A percentile compares a stretch with the other conserved stretches of the same genome.
Conservation (phyloP, 2,329 filamentous ascomycete genomes). For the Colletotrichum musae region DNA sequence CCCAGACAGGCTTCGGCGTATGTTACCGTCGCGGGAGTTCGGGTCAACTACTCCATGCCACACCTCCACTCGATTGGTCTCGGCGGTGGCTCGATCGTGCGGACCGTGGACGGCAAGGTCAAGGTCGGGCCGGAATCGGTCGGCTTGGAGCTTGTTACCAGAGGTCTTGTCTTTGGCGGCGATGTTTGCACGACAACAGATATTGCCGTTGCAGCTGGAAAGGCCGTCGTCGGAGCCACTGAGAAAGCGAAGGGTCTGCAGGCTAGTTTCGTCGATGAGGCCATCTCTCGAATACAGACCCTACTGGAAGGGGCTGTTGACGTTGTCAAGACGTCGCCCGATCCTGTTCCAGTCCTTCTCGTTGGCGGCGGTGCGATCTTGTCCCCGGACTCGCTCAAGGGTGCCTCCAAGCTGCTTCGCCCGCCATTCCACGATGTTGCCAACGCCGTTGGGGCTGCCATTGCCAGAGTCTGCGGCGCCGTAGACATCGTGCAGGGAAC, state of each 20-base stretch:
- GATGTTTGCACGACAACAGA: slow-evolving; percentile 64
- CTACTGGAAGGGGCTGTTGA: slow-evolving; percentile 46
- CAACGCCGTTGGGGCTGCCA: slow-evolving; percentile 76
- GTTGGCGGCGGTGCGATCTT: slow-evolving; percentile 76
- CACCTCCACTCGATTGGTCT: slow-evolving; percentile 39
- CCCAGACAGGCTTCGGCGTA: slow-evolving; percentile 75
- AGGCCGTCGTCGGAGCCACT: slow-evolving; percentile 61
- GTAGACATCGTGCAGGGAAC: slow-evolving; percentile 54
- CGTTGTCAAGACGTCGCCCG: slow-evolving; percentile 46
- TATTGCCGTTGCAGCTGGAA: slow-evolving; percentile 60
- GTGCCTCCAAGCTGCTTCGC: slow-evolving; percentile 70
- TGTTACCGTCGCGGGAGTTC: slow-evolving; percentile 73
- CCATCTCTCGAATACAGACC: slow-evolving; percentile 39
- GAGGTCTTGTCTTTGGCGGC: slow-evolving; percentile 64
- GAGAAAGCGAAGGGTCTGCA: slow-evolving; percentile 45
- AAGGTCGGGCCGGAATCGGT: slow-evolving; percentile 67
- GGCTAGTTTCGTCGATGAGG: slow-evolving; percentile 46
- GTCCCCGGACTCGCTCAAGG: slow-evolving; percentile 67
- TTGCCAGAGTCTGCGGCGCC: slow-evolving; percentile 70
- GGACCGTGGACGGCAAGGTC: slow-evolving; percentile 48
- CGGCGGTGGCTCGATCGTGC: slow-evolving; percentile 60
- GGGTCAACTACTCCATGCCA: slow-evolving; percentile 69
- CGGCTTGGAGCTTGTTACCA: slow-evolving; percentile 60
- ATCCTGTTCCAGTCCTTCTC: slow-evolving; percentile 57
- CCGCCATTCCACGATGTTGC: slow-evolving; percentile 72